phyloP scores from a whole-genome alignment of 2,329 filamentous ascomycete species.

The Calonectria crousiana region DNA sequence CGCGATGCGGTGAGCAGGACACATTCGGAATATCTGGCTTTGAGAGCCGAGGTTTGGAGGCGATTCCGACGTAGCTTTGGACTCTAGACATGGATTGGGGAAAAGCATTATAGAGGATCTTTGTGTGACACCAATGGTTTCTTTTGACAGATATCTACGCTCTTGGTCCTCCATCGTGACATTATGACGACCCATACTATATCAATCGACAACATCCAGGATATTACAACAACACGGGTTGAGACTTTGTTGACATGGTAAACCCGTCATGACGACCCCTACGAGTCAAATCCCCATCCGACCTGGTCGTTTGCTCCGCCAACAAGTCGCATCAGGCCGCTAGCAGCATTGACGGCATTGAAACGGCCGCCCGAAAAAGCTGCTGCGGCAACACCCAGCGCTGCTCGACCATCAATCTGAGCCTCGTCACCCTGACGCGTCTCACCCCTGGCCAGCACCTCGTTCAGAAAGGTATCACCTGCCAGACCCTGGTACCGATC shows the following conservation, averaged over 20 bases:
- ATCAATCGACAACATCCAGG: background rate
- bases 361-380: constrained; percentile 34
- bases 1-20: constrained; percentile 16
- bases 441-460: constrained; percentile 31
- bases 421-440: background rate
- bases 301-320: constrained; percentile 30
- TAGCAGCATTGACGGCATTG: constrained; percentile 20
- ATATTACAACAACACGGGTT: background rate
- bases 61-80: background rate
- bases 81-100: background rate
- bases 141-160: background rate
- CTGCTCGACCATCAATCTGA: constrained; percentile 22
- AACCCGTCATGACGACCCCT: background rate
- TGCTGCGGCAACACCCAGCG: constrained; percentile 27
- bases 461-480: constrained; percentile 29
- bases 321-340: constrained; percentile 29
- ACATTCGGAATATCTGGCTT: constrained; percentile 8
- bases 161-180: background rate
- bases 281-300: constrained; percentile 40
- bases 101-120: background rate
- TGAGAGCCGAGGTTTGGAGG: constrained; percentile 14
- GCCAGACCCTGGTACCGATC: constrained; percentile 37
- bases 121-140: background rate
- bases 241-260: background rate
- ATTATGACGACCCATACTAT: background rate